Percentiles rank a stretch among this genome's conserved stretches.
These are phyloP conservation scores for Coelastrella sp. DNA, from an alignment of 139 green algal genomes.

Conservation along the genomic window DNA sequence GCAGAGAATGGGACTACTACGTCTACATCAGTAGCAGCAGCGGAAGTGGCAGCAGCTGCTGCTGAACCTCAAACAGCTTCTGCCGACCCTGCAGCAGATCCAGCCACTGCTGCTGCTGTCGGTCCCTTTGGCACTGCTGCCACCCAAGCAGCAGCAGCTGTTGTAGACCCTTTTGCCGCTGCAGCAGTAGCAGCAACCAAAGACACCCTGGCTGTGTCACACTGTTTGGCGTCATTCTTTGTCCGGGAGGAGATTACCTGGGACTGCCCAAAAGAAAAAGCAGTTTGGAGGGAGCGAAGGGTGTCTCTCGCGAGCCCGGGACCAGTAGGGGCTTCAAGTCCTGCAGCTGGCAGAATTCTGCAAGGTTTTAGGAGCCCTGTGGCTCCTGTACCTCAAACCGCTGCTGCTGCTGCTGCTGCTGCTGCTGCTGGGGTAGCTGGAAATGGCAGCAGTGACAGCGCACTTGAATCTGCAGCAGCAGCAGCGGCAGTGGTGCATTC, in stretches of 20 bases:
- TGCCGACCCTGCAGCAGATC: background rate
- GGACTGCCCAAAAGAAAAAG: slow-evolving; percentile 65
- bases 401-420: slow-evolving; percentile 22
- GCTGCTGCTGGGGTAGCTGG: background rate
- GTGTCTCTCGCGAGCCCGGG: background rate
- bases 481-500: background rate
- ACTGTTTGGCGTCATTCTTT: slow-evolving; percentile 70
- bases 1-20: too few relatives aligned
- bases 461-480: background rate
- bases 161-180: slow-evolving; percentile 22
- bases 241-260: slow-evolving; percentile 60
- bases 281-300: slow-evolving; percentile 12
- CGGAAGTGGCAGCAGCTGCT: too few relatives aligned
- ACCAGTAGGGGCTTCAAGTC: background rate
- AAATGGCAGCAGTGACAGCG: background rate
- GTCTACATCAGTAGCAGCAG: too few relatives aligned
- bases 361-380: background rate
- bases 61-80: too few relatives aligned
- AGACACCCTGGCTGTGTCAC: background rate
- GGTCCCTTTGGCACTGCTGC: slow-evolving; percentile 2
- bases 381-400: background rate
- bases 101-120: background rate
- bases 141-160: background rate
- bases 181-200: background rate
- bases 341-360: background rate